Evolutionary conservation across 352 stramenopile species (phyloP), one percentile per base, ranked within the genome.

Genomic region (Pythium grandisporangium): DNA sequence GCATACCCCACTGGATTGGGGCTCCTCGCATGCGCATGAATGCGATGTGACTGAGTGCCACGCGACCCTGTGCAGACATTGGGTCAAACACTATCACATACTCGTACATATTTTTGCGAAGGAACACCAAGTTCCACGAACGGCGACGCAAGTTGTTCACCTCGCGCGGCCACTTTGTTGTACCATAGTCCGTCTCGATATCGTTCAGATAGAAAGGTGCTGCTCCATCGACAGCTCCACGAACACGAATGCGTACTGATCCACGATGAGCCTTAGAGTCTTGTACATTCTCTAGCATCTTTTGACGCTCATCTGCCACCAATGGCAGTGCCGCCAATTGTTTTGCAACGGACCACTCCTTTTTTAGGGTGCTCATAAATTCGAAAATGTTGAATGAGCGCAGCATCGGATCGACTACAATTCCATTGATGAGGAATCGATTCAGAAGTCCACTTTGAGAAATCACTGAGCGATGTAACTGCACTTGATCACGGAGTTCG

Each of bases 381-480:
- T 95, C 70, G 37, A 96, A 97, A 14, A 94, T 63, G 60, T 96
- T 97, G 53, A 97, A 97, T 6, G 82, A 93, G 2, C 66, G 63
- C 38, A 84, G 69, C 41, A 64, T 81, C 8, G 87, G 66, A 40
- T 95, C 73, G 7, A 96, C 51, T 8, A 59, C 48, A 36, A 90
- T 85, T 16, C 86, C 89, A 42, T 96, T 96, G 47, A 97, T 42
- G 22, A 95, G 64, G 8, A 97, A 74, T 19, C 73, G 74, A 57
- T 88, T 73, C 21, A 67, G 63, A 2, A 86, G 48, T 21, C 57
- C 55, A 11, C 26, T 57, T 7, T 56, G 49, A 7, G 51, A 22
- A 21, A 45, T 53, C 43, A 80, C 58, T 16, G 56, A 46, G 21
- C 67, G 57, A 16, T 51, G 69, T 1, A 38, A 35, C 2, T 75